These are phyloP conservation scores for Calocybe cyanea DNA, from an alignment of 768 basidiomycete genomes.

Conservation along the genomic window DNA sequence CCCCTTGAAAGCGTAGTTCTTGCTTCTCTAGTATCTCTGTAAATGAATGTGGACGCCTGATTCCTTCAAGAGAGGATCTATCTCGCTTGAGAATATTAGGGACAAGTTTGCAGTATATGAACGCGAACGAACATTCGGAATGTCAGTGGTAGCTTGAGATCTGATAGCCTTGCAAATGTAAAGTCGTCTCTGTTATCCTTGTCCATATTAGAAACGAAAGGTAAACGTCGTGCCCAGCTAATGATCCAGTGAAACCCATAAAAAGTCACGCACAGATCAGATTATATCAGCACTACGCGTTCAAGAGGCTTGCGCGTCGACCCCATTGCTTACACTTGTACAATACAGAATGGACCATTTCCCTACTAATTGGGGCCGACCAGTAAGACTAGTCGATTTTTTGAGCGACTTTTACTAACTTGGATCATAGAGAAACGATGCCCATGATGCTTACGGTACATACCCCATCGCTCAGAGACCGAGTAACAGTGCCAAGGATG, in stretches of 20 bases:
- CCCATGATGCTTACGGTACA: constrained; percentile 71
- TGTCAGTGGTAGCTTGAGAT: constrained; percentile 84
- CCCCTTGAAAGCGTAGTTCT: constrained; percentile 78
- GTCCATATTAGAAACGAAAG: constrained; percentile 33
- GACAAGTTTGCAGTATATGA: neutral
- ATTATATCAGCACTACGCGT: constrained; percentile 18
- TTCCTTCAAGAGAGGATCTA: constrained; percentile 86
- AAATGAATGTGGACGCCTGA: constrained; percentile 63
- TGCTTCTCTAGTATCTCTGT: constrained; percentile 83
- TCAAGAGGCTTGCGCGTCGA: constrained; percentile 18
- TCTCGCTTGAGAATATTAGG: neutral
- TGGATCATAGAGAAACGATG: constrained; percentile 60
- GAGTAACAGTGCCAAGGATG: constrained; percentile 44
- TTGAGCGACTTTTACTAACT: neutral
- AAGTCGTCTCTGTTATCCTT: constrained; percentile 78
- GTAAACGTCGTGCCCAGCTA: neutral
- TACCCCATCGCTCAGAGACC: constrained; percentile 69
- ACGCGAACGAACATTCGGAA: constrained; percentile 64
- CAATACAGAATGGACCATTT: constrained; percentile 66
- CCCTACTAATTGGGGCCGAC: constrained; percentile 80
- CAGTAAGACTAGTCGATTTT: constrained; percentile 38
- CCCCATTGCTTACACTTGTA: neutral
- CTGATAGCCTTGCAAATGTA: constrained; percentile 87
- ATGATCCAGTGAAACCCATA: neutral
- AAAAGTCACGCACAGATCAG: constrained; percentile 1